Evolutionary conservation across 179 eudicot genomes (phyloP), one percentile per base, ranked within the genome.

Genomic region (Beta macrorhiza): DNA sequence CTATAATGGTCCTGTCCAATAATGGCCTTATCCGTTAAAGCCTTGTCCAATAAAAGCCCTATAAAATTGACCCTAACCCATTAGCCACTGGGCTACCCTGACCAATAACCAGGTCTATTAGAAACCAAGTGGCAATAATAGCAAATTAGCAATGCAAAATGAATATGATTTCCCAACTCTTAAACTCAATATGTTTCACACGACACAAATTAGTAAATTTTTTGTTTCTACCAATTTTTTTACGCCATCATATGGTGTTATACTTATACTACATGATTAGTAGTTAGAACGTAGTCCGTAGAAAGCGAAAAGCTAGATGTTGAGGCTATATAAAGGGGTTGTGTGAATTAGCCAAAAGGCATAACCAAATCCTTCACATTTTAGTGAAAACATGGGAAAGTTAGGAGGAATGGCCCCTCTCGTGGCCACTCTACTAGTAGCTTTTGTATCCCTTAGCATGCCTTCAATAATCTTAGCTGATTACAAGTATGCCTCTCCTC

Each of bases 401-500:
- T 67, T 64, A 58, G 64, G 85, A 78, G 73, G 81, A 65, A 77
- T 77, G 63, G 81, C 57, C 29, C 44, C 78, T 73, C 77, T 77
- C 20, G 20, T 82, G 78, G 75, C 78, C 56, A 71, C 85, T 73
- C 73, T 82, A 37, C 13, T 69, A 70, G 57, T 82, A 42, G 69
- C 67, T 69, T 57, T 82, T 1, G 68, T 82, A 49, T 67, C 85
- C 32, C 65, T 82, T 44, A 72, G 49, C 74, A 20, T 82, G 64
- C 74, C 82, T 16, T 63, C 67, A 15, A 13, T 73, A 8, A 75
- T 57, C 65, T 65, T 61, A 17, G 82, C 82, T 25, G 72, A 82
- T 69, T 82, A 82, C 85, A 71, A 29, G n/a, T 82, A 71, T n/a
- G 64, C 68, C 14, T 76, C 84, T 13, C 84, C 84, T 1, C 84